Conservation (phyloP, 208 protist genomes). For the Leishmania amazonensis region DNA sequence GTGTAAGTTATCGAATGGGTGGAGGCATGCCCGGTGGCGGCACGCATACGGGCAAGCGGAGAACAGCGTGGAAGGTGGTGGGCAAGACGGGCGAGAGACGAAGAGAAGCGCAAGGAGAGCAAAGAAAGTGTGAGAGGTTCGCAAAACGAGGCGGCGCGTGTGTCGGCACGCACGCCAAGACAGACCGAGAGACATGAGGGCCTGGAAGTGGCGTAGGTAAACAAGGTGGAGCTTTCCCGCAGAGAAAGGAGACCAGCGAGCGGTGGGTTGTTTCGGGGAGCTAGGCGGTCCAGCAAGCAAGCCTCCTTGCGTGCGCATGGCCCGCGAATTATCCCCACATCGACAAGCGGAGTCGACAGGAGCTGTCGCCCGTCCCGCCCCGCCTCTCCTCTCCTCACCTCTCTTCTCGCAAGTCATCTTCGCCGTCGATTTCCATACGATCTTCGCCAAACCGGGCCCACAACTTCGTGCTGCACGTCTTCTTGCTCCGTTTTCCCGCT, state of each 20-base stretch:
- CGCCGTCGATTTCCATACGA: neutral
- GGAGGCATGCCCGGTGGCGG: neutral
- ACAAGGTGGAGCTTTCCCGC: neutral
- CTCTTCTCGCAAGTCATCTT: neutral
- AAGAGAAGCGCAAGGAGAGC: neutral
- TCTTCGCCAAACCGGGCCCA: neutral
- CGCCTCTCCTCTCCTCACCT: neutral
- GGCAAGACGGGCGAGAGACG: neutral
- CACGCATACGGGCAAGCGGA: neutral
- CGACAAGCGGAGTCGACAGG: too few species aligned
- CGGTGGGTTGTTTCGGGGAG: neutral
- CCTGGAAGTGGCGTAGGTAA: neutral
- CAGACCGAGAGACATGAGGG: neutral
- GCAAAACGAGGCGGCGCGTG: neutral
- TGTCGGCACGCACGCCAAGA: neutral
- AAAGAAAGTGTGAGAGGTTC: neutral
- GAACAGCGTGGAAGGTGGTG: neutral
- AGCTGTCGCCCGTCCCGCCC: too few species aligned
- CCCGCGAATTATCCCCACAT: neutral
- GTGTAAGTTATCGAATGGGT: neutral
- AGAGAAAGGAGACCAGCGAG: neutral
- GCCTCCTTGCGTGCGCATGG: neutral
- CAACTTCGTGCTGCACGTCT: neutral
- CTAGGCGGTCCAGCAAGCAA: neutral
- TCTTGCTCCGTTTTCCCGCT: neutral